Evolutionary conservation across 257 asterid genomes (phyloP).

Genomic region (Ocimum tenuiflorum): DNA sequence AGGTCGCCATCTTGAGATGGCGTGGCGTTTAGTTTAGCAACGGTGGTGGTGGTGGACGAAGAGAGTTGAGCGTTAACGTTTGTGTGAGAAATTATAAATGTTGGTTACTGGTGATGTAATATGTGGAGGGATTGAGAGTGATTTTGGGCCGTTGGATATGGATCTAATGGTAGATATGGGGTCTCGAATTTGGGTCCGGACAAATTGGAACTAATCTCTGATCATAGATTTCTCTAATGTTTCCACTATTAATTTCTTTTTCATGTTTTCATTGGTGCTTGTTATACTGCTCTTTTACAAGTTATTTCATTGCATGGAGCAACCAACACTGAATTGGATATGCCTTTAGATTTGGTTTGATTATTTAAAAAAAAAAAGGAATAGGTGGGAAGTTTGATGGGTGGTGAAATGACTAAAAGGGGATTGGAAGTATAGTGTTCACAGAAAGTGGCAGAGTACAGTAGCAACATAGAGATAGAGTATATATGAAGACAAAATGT

Average conservation of each 20-base stretch:
- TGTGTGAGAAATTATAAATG: not conserved
- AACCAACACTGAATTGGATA: too few relatives aligned
- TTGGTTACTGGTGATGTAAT: not conserved
- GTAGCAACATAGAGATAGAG: not conserved
- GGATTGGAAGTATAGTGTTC: constrained; percentile 12
- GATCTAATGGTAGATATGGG: not conserved
- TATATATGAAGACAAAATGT: not conserved
- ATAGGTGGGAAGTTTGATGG: not conserved
- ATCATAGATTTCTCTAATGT: too few relatives aligned
- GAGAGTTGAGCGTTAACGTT: not conserved
- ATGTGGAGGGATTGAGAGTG: not conserved
- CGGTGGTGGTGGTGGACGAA: not conserved
- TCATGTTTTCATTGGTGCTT: too few relatives aligned
- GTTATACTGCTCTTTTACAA: too few relatives aligned
- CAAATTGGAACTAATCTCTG: not conserved
- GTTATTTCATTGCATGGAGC: too few relatives aligned
- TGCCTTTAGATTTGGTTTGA: too few relatives aligned
- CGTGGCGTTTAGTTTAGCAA: not conserved
- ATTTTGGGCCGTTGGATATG: not conserved
- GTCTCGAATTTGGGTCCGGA: not conserved
- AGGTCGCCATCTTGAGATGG: not conserved
- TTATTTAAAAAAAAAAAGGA: too few relatives aligned
- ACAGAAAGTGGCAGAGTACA: not conserved
- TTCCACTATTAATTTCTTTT: too few relatives aligned
- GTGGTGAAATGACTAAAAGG: not conserved